Percentiles rank a stretch among this genome's conserved stretches.
phyloP scores from a whole-genome alignment of 805 yeast genomes.

The Wickerhamomyces rabaulensis region DNA sequence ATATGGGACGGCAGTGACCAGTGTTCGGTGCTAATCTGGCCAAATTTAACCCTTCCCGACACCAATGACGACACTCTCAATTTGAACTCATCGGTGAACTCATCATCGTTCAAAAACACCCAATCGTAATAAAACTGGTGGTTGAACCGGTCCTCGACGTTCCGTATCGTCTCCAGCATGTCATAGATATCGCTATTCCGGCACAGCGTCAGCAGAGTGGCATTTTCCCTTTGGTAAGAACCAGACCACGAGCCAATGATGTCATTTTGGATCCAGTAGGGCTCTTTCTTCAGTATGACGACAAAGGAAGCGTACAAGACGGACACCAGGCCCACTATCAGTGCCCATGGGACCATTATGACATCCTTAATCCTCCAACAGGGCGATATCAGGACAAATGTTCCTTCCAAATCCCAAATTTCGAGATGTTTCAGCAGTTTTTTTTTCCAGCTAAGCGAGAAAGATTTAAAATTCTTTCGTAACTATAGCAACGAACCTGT shows the following conservation, averaged over 20 bases:
- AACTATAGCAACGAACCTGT: neutral
- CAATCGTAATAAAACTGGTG: constrained; percentile 75
- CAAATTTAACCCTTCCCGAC: constrained; percentile 68
- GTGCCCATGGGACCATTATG: neutral
- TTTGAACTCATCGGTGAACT: constrained; percentile 69
- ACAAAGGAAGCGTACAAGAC: neutral
- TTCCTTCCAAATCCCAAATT: too few relatives aligned
- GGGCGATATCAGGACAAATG: too few relatives aligned
- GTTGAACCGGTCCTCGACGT: constrained; percentile 34
- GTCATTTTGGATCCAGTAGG: neutral
- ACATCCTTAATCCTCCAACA: neutral
- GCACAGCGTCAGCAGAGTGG: constrained; percentile 49
- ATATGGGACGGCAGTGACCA: constrained; percentile 87
- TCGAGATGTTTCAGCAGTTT: neutral
- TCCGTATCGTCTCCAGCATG: constrained; percentile 48
- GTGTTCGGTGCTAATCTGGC: constrained; percentile 66
- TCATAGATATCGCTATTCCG: constrained; percentile 51
- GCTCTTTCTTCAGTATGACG: neutral
- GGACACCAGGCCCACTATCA: neutral
- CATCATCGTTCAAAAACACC: constrained; percentile 85
- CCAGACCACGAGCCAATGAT: neutral
- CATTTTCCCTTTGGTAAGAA: constrained; percentile 19
- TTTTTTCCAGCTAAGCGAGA: neutral
- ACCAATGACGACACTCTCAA: constrained; percentile 44
- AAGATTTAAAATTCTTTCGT: too few relatives aligned